Conservation (phyloP, 495 filamentous ascomycete species). For the Cudoniella acicularis region DNA sequence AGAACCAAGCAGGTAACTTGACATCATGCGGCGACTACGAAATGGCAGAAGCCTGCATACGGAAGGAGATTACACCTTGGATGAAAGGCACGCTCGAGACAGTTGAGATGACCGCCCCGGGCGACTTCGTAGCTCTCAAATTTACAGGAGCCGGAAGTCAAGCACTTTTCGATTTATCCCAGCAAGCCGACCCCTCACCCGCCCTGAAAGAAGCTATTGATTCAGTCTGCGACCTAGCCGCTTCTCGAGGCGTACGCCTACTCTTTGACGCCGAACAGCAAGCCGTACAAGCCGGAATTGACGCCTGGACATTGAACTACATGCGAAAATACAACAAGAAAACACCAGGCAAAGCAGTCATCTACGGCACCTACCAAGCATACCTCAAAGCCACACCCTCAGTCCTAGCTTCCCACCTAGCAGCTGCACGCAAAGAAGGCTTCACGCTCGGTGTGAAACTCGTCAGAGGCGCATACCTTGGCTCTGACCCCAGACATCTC, state of each 20-base stretch:
- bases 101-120: slow-evolving; percentile 64
- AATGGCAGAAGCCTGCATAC: slow-evolving; percentile 41
- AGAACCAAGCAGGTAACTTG: slow-evolving; percentile 41
- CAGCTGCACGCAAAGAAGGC: slow-evolving; percentile 57
- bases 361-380: slow-evolving; percentile 79
- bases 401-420: slow-evolving; percentile 64
- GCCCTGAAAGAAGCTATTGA: slow-evolving; percentile 66
- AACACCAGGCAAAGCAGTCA: slow-evolving; percentile 51
- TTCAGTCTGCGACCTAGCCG: slow-evolving; percentile 72
- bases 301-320: slow-evolving; percentile 77
- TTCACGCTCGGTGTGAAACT: slow-evolving; percentile 88
- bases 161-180: slow-evolving; percentile 61
- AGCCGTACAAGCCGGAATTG: slow-evolving; percentile 75
- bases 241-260: slow-evolving; percentile 65
- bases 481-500: slow-evolving; percentile 69
- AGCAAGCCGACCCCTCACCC: slow-evolving; percentile 52
- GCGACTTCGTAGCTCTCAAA: slow-evolving; percentile 88
- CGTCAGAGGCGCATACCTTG: slow-evolving; percentile 87
- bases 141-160: slow-evolving; percentile 88
- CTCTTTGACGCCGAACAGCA: slow-evolving; percentile 89
- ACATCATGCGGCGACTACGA: slow-evolving; percentile 25
- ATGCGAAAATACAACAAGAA: slow-evolving; percentile 81
- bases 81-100: slow-evolving; percentile 70
- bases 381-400: slow-evolving; percentile 72
- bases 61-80: slow-evolving; percentile 68